These are phyloP conservation scores for Ocimum tenuiflorum DNA, from an alignment of 257 asterid species.

Conservation along the genomic window DNA sequence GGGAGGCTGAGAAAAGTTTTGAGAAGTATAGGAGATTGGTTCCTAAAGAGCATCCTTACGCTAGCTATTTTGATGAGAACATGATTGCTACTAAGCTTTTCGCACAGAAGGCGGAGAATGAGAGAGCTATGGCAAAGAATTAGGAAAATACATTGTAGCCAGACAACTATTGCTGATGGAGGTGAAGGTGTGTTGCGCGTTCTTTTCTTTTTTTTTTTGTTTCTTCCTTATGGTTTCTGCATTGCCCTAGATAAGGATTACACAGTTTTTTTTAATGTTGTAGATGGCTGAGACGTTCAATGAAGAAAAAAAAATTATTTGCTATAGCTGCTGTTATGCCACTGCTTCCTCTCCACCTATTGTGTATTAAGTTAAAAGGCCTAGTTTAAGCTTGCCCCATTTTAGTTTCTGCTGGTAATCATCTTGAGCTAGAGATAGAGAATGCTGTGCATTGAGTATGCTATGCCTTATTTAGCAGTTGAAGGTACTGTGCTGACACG, in stretches of 20 bases:
- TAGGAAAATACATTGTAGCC: conserved; percentile 11
- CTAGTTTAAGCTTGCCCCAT: background rate
- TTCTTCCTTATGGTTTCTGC: conserved; percentile 18
- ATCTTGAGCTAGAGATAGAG: background rate
- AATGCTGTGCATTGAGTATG: background rate
- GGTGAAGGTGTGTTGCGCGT: conserved; percentile 7
- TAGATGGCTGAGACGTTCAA: conserved; percentile 3
- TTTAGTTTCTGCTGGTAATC: background rate
- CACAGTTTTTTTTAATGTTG: conserved; percentile 4
- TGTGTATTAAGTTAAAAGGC: background rate
- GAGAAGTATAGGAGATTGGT: conserved; percentile 75
- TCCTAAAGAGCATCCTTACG: conserved; percentile 80
- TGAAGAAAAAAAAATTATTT: background rate
- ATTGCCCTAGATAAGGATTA: conserved; percentile 12
- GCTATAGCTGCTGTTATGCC: background rate
- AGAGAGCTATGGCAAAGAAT: conserved; percentile 43
- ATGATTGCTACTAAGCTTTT: conserved; percentile 78
- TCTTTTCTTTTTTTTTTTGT: conserved; percentile 12
- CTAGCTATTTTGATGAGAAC: conserved; percentile 70
- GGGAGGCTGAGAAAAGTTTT: conserved; percentile 74
- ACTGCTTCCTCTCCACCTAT: background rate
- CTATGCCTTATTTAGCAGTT: too few species aligned
- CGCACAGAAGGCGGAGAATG: conserved; percentile 68
- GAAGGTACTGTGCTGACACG: background rate
- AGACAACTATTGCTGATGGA: background rate